Conservation (phyloP, 2,329 filamentous ascomycete species). For the Fusarium sp. region DNA sequence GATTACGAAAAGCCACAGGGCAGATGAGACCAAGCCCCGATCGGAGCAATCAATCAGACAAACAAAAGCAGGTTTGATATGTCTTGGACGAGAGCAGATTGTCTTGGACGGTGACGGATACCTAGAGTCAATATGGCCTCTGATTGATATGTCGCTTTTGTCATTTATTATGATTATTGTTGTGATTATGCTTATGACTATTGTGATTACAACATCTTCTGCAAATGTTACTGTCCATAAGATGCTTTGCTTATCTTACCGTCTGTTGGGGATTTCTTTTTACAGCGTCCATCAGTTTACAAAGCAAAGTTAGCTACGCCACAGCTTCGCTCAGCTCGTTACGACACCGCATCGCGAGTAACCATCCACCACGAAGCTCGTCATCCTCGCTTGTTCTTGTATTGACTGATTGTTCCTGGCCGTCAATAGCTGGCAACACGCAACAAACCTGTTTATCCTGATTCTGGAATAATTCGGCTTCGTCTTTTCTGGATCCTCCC, state of each 20-base stretch:
- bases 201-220: background rate
- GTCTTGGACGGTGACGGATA: constrained; percentile 30
- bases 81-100: constrained; percentile 39
- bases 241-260: constrained; percentile 39
- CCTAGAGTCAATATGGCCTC: constrained; percentile 19
- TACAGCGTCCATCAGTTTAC: constrained; percentile 14
- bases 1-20: constrained; percentile 39
- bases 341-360: constrained; percentile 19
- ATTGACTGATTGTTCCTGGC: constrained; percentile 5
- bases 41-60: constrained; percentile 15
- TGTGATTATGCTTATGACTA: background rate
- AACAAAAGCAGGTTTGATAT: constrained; percentile 29
- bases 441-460: constrained; percentile 1
- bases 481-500: background rate
- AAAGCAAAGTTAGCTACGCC: constrained; percentile 22
- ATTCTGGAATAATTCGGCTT: constrained; percentile 23
- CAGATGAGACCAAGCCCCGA: constrained; percentile 16
- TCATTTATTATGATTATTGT: constrained; percentile 5
- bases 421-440: constrained; percentile 2
- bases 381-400: constrained; percentile 8
- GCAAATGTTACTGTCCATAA: constrained; percentile 25
- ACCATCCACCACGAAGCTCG: constrained; percentile 31
- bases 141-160: constrained; percentile 22
- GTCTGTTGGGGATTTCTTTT: constrained; percentile 12
- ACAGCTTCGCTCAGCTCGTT: constrained; percentile 9